phyloP scores from a whole-genome alignment of 2,329 filamentous ascomycete genomes.

The Cadophora gregata region DNA sequence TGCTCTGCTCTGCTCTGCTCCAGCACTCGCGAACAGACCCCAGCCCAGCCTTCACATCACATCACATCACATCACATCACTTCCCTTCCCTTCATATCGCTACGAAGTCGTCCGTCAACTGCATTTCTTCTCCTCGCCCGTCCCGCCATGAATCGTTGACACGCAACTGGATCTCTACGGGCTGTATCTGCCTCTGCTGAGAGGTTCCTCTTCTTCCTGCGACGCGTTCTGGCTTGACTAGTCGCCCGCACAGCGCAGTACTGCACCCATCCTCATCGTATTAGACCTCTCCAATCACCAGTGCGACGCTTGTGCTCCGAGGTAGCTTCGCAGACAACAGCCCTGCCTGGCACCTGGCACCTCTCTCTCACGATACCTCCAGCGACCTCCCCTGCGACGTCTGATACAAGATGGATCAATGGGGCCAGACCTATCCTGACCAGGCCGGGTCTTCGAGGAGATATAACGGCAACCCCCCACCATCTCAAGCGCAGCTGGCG shows the following conservation, averaged over 20 bases:
- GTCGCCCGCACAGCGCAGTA: conserved; percentile 19
- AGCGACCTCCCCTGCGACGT: conserved; percentile 15
- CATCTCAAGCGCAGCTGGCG: conserved; percentile 53
- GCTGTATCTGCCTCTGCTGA: conserved; percentile 40
- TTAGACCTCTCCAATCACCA: conserved; percentile 23
- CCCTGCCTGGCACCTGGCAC: conserved; percentile 19
- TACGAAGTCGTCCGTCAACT: not conserved
- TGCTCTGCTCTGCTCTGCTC: not conserved
- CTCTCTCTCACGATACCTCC: conserved; percentile 17
- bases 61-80: not conserved
- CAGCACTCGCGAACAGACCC: not conserved
- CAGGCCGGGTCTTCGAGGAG: conserved; percentile 66
- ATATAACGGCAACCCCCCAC: conserved; percentile 61
- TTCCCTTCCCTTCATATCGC: conserved; percentile 3
- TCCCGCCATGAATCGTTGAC: conserved; percentile 43
- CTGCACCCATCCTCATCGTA: conserved; percentile 10
- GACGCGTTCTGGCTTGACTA: conserved; percentile 38
- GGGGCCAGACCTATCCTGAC: conserved; percentile 70
- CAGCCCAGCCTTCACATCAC: not conserved
- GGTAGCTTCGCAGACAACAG: conserved; percentile 22
- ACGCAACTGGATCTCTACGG: conserved; percentile 33
- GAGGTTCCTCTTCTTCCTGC: conserved; percentile 36
- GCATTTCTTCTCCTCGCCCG: conserved; percentile 1
- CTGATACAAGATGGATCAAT: conserved; percentile 61
- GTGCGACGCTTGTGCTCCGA: conserved; percentile 25